Evolutionary conservation across 768 basidiomycete species (phyloP).

Genomic region (Strobilomyces confusus): DNA sequence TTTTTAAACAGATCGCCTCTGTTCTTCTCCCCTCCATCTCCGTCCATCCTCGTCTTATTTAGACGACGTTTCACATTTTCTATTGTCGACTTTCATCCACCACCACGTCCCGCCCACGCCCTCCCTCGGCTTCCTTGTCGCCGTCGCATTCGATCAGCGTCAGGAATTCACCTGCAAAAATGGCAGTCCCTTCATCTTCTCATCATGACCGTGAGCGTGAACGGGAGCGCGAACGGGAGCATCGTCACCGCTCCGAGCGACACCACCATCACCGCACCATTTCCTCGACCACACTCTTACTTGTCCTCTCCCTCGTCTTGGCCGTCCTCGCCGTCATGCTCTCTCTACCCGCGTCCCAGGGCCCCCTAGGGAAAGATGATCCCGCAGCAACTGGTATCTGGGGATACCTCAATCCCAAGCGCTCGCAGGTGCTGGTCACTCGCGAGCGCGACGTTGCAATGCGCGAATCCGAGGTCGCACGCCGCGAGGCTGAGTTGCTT

Average conservation of each 20-base stretch:
- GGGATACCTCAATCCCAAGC: conserved; percentile 77
- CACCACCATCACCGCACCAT: conserved; percentile 83
- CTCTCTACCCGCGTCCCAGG: conserved; percentile 62
- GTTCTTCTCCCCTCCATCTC: conserved; percentile 14
- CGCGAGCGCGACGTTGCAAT: conserved; percentile 76
- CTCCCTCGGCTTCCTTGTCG: conserved; percentile 71
- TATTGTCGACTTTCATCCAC: conserved; percentile 21
- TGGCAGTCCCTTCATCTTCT: conserved; percentile 85
- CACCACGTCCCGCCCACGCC: conserved; percentile 66
- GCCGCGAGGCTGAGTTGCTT: conserved; percentile 82
- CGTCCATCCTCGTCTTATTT: conserved; percentile 11
- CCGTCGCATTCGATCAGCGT: conserved; percentile 60
- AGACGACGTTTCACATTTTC: conserved; percentile 12
- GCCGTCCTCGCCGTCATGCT: conserved; percentile 91
- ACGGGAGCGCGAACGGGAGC: conserved; percentile 49
- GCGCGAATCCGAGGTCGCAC: conserved; percentile 85
- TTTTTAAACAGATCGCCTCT: conserved; percentile 12
- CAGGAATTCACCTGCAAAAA: conserved; percentile 46
- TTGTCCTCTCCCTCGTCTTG: conserved; percentile 80
- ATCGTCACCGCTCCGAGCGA: conserved; percentile 57
- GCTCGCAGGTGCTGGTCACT: conserved; percentile 73
- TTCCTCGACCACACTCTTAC: conserved; percentile 83
- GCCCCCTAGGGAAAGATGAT: conserved; percentile 33
- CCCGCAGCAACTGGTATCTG: conserved; percentile 51
- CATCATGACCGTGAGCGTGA: conserved; percentile 60